Percentiles rank a stretch among this genome's conserved stretches.
phyloP scores from a whole-genome alignment of 345 rosid genomes.

The Excoecaria cochinchinensis region DNA sequence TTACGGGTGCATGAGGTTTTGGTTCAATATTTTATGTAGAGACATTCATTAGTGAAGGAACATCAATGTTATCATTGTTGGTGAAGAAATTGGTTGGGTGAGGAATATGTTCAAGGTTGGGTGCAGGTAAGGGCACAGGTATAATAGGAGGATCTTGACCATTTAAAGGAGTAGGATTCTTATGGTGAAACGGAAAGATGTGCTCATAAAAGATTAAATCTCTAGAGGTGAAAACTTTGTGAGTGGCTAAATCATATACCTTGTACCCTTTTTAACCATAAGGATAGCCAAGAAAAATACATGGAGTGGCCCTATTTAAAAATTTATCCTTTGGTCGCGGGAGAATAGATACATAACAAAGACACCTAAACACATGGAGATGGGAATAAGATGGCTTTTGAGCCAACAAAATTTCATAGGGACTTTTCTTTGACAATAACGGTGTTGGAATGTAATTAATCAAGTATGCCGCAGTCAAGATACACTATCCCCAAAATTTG shows the following conservation, averaged over 20 bases:
- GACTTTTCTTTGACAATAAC: background rate
- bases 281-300: background rate
- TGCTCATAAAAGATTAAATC: no score
- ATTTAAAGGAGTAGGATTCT: no score
- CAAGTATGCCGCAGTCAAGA: background rate
- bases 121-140: no score
- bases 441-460: background rate
- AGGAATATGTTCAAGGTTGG: no score
- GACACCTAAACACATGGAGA: background rate
- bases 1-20: no score
- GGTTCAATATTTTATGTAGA: no score
- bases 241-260: background rate
- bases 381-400: background rate
- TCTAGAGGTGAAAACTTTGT: background rate
- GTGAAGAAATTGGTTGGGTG: no score
- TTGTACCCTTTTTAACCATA: background rate
- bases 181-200: no score
- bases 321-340: background rate
- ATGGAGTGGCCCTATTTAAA: background rate
- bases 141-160: no score
- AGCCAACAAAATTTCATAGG: background rate
- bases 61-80: no score
- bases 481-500: background rate
- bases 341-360: background rate
- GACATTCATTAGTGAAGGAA: no score